These are phyloP conservation scores for Paraleonurus japonicus DNA, from an alignment of 257 asterid genomes.

Conservation along the genomic window DNA sequence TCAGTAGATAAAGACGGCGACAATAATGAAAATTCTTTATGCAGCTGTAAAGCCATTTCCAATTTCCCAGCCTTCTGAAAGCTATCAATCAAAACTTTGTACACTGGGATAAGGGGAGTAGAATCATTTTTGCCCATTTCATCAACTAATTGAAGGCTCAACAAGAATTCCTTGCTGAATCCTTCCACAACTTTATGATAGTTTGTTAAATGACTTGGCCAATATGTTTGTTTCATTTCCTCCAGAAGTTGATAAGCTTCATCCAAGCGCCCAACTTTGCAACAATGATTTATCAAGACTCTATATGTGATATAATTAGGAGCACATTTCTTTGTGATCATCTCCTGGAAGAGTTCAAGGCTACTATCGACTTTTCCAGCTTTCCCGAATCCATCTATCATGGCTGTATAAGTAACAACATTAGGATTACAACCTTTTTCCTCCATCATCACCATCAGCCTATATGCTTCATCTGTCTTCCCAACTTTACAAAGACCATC, in stretches of 20 bases:
- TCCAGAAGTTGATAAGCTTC: slow-evolving; percentile 82
- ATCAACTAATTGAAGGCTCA: slow-evolving; percentile 63
- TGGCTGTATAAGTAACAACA: slow-evolving; percentile 93
- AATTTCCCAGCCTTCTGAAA: slow-evolving; percentile 73
- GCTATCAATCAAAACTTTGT: slow-evolving; percentile 72
- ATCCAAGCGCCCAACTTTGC: slow-evolving; percentile 57
- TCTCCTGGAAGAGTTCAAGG: slow-evolving; percentile 56
- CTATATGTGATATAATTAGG: slow-evolving; percentile 82
- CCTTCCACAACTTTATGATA: slow-evolving; percentile 81
- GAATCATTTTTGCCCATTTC: slow-evolving; percentile 51
- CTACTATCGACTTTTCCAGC: slow-evolving; percentile 68
- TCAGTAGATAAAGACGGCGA: slow-evolving; percentile 31
- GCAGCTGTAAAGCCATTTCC: slow-evolving; percentile 71
- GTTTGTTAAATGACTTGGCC: slow-evolving; percentile 72
- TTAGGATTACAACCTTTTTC: slow-evolving; percentile 90
- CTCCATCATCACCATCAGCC: slow-evolving; percentile 92
- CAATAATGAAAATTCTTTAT: slow-evolving; percentile 50
- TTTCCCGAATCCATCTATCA: slow-evolving; percentile 89
- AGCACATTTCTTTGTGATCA: slow-evolving; percentile 71
- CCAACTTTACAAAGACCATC: slow-evolving; percentile 94
- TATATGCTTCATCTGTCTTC: slow-evolving; percentile 83
- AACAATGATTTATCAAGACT: slow-evolving; percentile 70
- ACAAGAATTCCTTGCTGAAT: slow-evolving; percentile 64
- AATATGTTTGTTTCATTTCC: slow-evolving; percentile 86
- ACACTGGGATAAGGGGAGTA: slow-evolving; percentile 59